These are phyloP conservation scores for Paramecium primaurelia DNA, from an alignment of 73 alveolate genomes.

Conservation along the genomic window DNA sequence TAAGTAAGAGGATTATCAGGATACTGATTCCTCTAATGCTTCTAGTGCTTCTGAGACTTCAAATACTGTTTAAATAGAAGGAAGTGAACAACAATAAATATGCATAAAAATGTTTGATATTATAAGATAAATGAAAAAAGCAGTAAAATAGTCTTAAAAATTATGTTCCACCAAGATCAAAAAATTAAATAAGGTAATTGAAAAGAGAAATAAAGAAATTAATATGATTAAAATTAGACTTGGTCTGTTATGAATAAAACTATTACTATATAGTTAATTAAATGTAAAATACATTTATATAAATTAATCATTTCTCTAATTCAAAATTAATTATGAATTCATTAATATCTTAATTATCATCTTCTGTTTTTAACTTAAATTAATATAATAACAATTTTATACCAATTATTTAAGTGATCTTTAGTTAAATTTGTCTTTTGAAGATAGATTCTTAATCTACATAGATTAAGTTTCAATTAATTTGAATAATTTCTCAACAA, in stretches of 20 bases:
- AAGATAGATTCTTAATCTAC: neutral
- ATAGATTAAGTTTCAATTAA: neutral
- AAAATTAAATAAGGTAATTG: neutral
- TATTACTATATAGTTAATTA: neutral
- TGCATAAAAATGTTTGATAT: neutral
- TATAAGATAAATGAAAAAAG: neutral
- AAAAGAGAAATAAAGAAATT: neutral
- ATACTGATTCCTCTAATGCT: neutral
- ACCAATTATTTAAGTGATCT: neutral
- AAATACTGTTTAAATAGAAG: neutral
- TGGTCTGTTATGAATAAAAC: neutral
- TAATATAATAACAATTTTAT: neutral
- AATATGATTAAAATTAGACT: neutral
- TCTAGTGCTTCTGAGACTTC: neutral
- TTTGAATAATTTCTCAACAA: neutral
- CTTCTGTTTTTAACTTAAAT: conserved; percentile 1
- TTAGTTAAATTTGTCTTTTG: neutral
- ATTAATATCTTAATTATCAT: neutral
- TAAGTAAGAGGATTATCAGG: neutral
- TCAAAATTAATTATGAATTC: neutral
- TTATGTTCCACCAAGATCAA: neutral
- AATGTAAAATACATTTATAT: neutral
- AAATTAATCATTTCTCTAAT: neutral
- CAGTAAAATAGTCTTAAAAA: neutral
- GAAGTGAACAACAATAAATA: neutral